Evolutionary conservation across 2,329 filamentous ascomycete species (phyloP).

Genomic region (Lecanicillium sp.): DNA sequence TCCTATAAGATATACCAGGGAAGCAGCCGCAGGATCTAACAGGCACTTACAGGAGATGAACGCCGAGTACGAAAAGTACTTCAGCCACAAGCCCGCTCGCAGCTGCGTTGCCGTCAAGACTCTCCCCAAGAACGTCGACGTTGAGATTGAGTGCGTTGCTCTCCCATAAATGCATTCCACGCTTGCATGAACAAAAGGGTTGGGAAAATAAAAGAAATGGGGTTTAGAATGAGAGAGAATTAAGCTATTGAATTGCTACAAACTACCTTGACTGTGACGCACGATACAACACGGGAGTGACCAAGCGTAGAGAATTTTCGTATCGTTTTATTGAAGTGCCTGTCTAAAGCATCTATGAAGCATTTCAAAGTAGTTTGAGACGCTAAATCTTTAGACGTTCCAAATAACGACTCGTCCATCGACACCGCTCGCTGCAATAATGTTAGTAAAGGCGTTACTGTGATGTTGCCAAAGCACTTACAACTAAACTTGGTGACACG

Average conservation of each 20-base stretch:
- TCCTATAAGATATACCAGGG: conserved; percentile 5
- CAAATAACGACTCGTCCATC: conserved; percentile 78
- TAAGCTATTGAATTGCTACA: too few species aligned
- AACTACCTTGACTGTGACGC: not conserved
- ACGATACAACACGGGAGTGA: not conserved
- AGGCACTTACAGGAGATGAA: conserved; percentile 59
- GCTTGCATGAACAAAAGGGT: too few species aligned
- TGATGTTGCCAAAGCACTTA: conserved; percentile 40
- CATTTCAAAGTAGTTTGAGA: too few species aligned
- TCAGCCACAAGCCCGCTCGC: conserved; percentile 75
- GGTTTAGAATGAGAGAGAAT: not conserved
- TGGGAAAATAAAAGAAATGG: not conserved
- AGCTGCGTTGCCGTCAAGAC: conserved; percentile 87
- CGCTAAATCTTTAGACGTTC: conserved; percentile 42
- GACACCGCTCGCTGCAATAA: conserved; percentile 61
- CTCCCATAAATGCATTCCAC: conserved; percentile 43
- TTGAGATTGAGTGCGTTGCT: conserved; percentile 88
- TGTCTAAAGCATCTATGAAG: conserved; percentile 1
- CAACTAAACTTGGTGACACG: conserved; percentile 75
- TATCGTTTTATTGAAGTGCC: not conserved
- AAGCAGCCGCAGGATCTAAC: not conserved
- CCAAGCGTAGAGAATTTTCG: not conserved
- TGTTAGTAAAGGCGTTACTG: conserved; percentile 14
- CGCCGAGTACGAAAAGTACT: conserved; percentile 74
- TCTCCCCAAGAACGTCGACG: conserved; percentile 74